These are phyloP conservation scores for Cucurbitaria berberidis DNA, from an alignment of 2,329 filamentous ascomycete genomes.

Conservation along the genomic window DNA sequence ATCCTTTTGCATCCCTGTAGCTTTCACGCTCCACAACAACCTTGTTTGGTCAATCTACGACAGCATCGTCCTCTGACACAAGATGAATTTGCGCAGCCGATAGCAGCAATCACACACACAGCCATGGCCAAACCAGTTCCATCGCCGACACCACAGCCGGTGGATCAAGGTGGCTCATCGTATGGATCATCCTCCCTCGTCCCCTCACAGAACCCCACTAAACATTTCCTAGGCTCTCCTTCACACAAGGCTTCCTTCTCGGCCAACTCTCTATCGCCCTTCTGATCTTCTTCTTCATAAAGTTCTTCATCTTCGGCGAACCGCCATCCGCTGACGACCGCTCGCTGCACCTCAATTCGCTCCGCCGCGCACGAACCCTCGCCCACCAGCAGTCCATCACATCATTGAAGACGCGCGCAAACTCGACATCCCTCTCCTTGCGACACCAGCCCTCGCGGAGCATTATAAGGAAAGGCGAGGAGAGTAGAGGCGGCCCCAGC, in stretches of 20 bases:
- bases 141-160: constrained; percentile 22
- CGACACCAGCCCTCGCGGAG: constrained; percentile 47
- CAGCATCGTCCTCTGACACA: constrained; percentile 2
- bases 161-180: constrained; percentile 25
- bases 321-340: constrained; percentile 82
- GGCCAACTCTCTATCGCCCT: constrained; percentile 93
- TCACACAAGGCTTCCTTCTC: constrained; percentile 90
- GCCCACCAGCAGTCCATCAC: constrained; percentile 62
- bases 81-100: constrained; percentile 5
- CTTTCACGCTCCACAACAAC: too few species aligned
- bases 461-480: constrained; percentile 54
- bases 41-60: neutral
- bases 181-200: constrained; percentile 7
- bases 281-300: constrained; percentile 92
- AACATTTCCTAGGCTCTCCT: constrained; percentile 69
- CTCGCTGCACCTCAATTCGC: constrained; percentile 75
- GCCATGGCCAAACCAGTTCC: constrained; percentile 24
- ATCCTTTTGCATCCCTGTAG: constrained; percentile 10
- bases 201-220: constrained; percentile 23
- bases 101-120: constrained; percentile 12
- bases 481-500: constrained; percentile 68
- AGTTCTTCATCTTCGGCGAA: constrained; percentile 99
- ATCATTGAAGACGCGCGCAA: constrained; percentile 41
- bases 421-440: constrained; percentile 38
- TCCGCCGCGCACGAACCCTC: constrained; percentile 74